Evolutionary conservation across 257 asterid species (phyloP).

Genomic region (Coffea eugenioides): DNA sequence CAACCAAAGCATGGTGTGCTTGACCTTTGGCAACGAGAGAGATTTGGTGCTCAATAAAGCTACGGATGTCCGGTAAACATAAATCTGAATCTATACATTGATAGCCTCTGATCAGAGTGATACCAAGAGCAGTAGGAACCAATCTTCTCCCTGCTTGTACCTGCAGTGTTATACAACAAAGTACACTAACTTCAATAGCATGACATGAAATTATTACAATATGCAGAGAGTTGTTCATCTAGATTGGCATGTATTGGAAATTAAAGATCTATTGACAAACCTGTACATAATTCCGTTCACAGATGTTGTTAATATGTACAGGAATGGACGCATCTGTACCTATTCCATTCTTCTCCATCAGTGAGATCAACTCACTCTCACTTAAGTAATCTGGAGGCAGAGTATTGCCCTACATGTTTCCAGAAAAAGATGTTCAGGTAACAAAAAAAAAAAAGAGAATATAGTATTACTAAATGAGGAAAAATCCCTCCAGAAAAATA

Average conservation of each 20-base stretch:
- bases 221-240: background rate
- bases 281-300: conserved; percentile 91
- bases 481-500: background rate
- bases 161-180: conserved; percentile 37
- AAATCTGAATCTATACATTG: conserved; percentile 91
- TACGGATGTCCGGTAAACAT: conserved; percentile 85
- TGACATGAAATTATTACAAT: background rate
- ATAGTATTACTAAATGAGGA: background rate
- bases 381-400: conserved; percentile 79
- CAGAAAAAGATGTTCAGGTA: conserved; percentile 14
- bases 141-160: conserved; percentile 85
- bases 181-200: background rate
- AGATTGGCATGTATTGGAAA: background rate
- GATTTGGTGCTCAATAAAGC: conserved; percentile 93
- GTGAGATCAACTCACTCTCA: conserved; percentile 90
- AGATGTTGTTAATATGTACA: conserved; percentile 87
- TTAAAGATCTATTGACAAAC: conserved; percentile 38
- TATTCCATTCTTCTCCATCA: conserved; percentile 88
- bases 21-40: conserved; percentile 91
- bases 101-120: conserved; percentile 91
- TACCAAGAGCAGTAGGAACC: conserved; percentile 84
- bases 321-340: conserved; percentile 97
- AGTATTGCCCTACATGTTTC: conserved; percentile 64
- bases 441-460: conserved; percentile 1
- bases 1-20: conserved; percentile 76